Percentiles rank a stretch among this genome's conserved stretches.
phyloP scores from a whole-genome alignment of 2,329 filamentous ascomycete species.

The Ophiostoma perfectum region DNA sequence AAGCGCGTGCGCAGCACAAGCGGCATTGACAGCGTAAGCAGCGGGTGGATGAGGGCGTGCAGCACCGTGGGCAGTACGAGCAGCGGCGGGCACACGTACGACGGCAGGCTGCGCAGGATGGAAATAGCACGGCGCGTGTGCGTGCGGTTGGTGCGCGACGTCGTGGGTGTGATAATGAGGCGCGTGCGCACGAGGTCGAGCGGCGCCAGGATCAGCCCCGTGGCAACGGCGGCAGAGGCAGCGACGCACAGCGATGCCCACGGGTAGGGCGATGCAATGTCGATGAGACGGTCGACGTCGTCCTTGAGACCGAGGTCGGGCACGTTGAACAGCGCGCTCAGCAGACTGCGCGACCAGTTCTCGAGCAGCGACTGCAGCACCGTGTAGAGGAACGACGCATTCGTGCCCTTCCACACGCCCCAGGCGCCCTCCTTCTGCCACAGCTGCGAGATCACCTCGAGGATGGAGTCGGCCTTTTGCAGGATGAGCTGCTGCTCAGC shows the following conservation, averaged over 20 bases:
- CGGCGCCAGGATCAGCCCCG: slow-evolving; percentile 76
- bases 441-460: slow-evolving; percentile 79
- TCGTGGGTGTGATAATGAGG: slow-evolving; percentile 78
- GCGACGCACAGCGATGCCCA: slow-evolving; percentile 73
- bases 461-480: slow-evolving; percentile 70
- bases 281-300: slow-evolving; percentile 68
- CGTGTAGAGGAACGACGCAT: slow-evolving; percentile 86
- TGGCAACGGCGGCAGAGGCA: slow-evolving; percentile 58
- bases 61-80: slow-evolving; percentile 80
- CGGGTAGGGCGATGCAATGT: slow-evolving; percentile 72
- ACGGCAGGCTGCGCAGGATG: slow-evolving; percentile 71
- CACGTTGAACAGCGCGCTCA: slow-evolving; percentile 86
- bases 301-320: slow-evolving; percentile 75
- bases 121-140: slow-evolving; percentile 72
- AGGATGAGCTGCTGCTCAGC: slow-evolving; percentile 62
- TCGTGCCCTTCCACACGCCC: slow-evolving; percentile 92
- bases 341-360: slow-evolving; percentile 82
- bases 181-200: slow-evolving; percentile 86
- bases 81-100: slow-evolving; percentile 63
- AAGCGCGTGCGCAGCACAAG: slow-evolving; percentile 81
- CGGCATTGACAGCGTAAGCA: slow-evolving; percentile 76
- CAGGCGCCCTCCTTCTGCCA: slow-evolving; percentile 86
- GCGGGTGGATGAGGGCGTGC: slow-evolving; percentile 75
- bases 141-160: slow-evolving; percentile 43
- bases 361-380: slow-evolving; percentile 82